A percentile compares a stretch with the other conserved stretches of the same genome.
Evolutionary conservation across 768 basidiomycete species (phyloP).

Genomic region (Tulasnella sp.): DNA sequence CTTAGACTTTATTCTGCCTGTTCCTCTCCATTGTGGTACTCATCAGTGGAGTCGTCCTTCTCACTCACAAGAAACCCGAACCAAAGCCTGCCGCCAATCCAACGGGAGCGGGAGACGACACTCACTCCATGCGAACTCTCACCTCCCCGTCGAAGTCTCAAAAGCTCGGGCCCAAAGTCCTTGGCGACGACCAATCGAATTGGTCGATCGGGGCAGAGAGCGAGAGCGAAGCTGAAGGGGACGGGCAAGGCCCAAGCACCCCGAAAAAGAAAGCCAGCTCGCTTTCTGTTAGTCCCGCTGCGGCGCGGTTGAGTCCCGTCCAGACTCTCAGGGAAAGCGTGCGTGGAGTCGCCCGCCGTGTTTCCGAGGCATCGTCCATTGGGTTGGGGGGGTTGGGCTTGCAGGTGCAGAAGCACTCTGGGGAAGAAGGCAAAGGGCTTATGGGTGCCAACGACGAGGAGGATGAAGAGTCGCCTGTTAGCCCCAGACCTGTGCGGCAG

Average conservation of each 20-base stretch:
- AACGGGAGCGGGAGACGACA: conserved; percentile 27
- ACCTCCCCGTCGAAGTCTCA: conserved; percentile 19
- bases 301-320: background rate
- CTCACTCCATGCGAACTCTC: conserved; percentile 27
- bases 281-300: background rate
- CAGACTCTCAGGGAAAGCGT: conserved; percentile 26
- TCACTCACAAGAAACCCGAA: conserved; percentile 88
- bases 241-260: background rate
- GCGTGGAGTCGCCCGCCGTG: conserved; percentile 24
- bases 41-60: conserved; percentile 83
- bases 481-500: background rate
- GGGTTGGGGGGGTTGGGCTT: conserved; percentile 13
- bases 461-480: conserved; percentile 27
- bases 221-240: conserved; percentile 50
- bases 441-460: conserved; percentile 37
- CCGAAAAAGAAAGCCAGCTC: conserved; percentile 28
- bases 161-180: background rate
- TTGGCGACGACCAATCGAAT: conserved; percentile 26
- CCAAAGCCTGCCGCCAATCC: conserved; percentile 32
- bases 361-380: background rate
- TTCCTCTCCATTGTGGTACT: conserved; percentile 80
- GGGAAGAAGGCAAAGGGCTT: conserved; percentile 40
- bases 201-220: conserved; percentile 72
- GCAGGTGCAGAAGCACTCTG: conserved; percentile 25
- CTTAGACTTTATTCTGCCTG: conserved; percentile 60